Evolutionary conservation across 1,139 yeast genomes (phyloP).

Genomic region (Pichia sp.): DNA sequence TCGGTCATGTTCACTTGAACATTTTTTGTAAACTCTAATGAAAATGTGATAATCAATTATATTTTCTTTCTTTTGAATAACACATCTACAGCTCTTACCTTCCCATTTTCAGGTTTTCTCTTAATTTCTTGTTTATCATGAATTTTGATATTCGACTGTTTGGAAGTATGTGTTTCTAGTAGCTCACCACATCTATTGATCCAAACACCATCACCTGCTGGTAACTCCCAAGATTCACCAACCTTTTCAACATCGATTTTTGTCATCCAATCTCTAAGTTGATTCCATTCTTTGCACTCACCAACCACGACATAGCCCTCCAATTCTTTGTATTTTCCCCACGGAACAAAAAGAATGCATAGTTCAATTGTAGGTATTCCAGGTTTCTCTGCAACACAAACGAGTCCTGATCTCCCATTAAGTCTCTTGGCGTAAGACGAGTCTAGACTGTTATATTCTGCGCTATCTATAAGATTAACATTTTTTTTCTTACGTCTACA

Average conservation of each 20-base stretch:
- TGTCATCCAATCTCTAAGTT: constrained; percentile 6
- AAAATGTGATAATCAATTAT: background rate
- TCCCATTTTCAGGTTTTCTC: background rate
- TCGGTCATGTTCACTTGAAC: constrained; percentile 17
- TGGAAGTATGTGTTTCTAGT: background rate
- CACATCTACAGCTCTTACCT: constrained; percentile 7
- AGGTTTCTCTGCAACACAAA: constrained; percentile 6
- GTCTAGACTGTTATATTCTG: background rate
- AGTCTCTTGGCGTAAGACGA: constrained; percentile 1
- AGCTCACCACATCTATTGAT: constrained; percentile 11
- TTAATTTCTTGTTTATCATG: background rate
- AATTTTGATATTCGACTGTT: background rate
- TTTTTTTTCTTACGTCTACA: constrained; percentile 1
- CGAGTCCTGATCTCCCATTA: constrained; percentile 6
- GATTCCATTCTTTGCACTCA: constrained; percentile 14
- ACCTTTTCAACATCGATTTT: constrained; percentile 1
- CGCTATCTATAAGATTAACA: background rate
- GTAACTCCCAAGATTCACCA: constrained; percentile 6
- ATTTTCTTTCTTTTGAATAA: constrained; percentile 5
- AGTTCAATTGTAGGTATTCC: constrained; percentile 4
- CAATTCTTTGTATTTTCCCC: constrained; percentile 10
- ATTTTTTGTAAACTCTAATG: background rate
- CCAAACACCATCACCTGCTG: constrained; percentile 11
- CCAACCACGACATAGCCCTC: constrained; percentile 11
- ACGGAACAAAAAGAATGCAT: constrained; percentile 12